phyloP scores from a whole-genome alignment of 2,329 filamentous ascomycete species.

The Xylaria sp. region DNA sequence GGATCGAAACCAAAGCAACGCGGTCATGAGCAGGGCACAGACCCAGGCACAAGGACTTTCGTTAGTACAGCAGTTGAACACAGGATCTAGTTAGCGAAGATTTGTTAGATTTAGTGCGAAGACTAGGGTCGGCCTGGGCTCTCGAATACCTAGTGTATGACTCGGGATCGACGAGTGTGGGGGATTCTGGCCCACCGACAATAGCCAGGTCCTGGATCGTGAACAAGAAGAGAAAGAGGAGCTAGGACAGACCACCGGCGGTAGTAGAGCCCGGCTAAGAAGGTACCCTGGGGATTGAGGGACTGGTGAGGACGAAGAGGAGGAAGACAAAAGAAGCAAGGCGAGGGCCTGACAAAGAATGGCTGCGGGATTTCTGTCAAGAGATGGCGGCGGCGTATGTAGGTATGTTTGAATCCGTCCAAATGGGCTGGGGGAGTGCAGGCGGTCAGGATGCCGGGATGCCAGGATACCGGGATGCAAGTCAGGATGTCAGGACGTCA shows the following conservation, averaged over 20 bases:
- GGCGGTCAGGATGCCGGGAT: conserved; percentile 16
- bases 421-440: conserved; percentile 12
- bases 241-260: conserved; percentile 4
- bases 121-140: conserved; percentile 27
- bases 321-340: background rate
- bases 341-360: conserved; percentile 8
- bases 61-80: conserved; percentile 21
- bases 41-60: conserved; percentile 12
- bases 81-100: conserved; percentile 24
- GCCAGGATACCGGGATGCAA: background rate
- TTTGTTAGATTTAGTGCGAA: conserved; percentile 28
- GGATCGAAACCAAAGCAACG: conserved; percentile 15
- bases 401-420: conserved; percentile 19
- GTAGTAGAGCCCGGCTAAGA: conserved; percentile 13
- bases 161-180: conserved; percentile 30
- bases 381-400: background rate
- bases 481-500: conserved; percentile 1
- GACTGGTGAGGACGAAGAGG: conserved; percentile 4
- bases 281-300: background rate
- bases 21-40: conserved; percentile 16
- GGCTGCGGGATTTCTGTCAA: conserved; percentile 31
- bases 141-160: conserved; percentile 6
- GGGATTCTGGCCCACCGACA: conserved; percentile 28
- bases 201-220: conserved; percentile 12
- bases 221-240: conserved; percentile 1